Base-by-base conservation (phyloP, 2,329 filamentous ascomycete genomes). In the Emergomyces africanus region DNA sequence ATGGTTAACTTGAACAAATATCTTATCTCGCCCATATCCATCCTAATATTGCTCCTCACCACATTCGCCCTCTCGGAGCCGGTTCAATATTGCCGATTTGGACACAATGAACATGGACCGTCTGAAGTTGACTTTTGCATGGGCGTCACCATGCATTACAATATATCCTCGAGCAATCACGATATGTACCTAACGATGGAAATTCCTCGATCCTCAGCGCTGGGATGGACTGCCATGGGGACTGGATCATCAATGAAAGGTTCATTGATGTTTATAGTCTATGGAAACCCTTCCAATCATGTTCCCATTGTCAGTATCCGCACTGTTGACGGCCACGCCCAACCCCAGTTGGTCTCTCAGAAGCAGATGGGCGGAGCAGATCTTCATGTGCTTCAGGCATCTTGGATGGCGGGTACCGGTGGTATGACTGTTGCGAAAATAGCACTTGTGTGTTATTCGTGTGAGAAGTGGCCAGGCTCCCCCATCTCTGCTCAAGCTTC, bases 41-140 rank as follows among this genome's bases (percentile, higher is more conserved):
- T n/a, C 30, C 12, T 54, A 41, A 37, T 54, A 6, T 39, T 54
- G n/a, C 9, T 39, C 9, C 18, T 54, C 51, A 25, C 35, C 20
- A 25, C 20, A 8, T 54, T 54, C 35, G 18, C 33, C 6, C 20
- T 54, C 33, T 54, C 51, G 25, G 51, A 54, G 23, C 51, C 51
- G 5, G 51, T 54, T 37, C 51, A 55, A 42, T 55, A 55, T 30
- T 42, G 53, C 15, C 51, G 51, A 39, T 54, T 23, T 23, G 51
- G 51, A 20, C 37, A 55, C 53, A 30, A 18, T 15, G 12, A 41
- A 42, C 23, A 55, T 41, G 53, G 37, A 9, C 35, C 37, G 14
- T 41, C 53, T 10, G 23, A 42, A 3, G 39, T 55, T 41, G 53
- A 55, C 53, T 55, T 55, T 55, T 55, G 53, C 37, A 55, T 55